These are phyloP conservation scores for Blastobotrys robertii DNA, from an alignment of 805 yeast genomes.

Conservation along the genomic window DNA sequence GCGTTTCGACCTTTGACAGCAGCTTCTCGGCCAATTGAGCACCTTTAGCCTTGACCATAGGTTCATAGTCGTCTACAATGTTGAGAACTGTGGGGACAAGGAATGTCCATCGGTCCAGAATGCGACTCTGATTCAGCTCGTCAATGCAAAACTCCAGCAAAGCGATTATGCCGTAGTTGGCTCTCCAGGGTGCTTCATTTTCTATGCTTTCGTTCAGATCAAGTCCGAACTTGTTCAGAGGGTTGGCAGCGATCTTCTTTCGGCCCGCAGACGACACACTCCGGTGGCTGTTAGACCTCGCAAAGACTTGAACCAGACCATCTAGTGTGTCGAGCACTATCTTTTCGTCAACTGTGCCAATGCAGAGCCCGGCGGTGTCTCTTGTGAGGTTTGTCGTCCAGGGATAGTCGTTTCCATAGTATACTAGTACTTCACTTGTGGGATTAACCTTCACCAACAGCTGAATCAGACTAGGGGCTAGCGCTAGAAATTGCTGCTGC, in stretches of 20 bases:
- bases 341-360: background rate
- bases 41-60: constrained; percentile 19
- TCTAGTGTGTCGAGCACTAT: background rate
- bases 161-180: constrained; percentile 5
- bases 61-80: constrained; percentile 22
- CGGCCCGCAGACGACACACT: constrained; percentile 6
- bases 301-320: background rate
- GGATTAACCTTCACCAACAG: background rate
- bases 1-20: constrained; percentile 4
- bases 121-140: background rate
- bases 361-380: background rate
- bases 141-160: constrained; percentile 5
- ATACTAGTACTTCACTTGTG: background rate
- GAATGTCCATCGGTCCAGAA: constrained; percentile 21
- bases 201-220: constrained; percentile 1
- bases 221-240: background rate
- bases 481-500: background rate
- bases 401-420: constrained; percentile 1
- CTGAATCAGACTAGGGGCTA: background rate
- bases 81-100: constrained; percentile 24
- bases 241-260: background rate
- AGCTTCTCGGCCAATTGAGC: constrained; percentile 11
- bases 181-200: constrained; percentile 5
- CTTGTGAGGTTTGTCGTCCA: background rate
- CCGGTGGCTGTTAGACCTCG: constrained; percentile 1